phyloP scores from a whole-genome alignment of 2,329 filamentous ascomycete species.

The Colletotrichum agaves region DNA sequence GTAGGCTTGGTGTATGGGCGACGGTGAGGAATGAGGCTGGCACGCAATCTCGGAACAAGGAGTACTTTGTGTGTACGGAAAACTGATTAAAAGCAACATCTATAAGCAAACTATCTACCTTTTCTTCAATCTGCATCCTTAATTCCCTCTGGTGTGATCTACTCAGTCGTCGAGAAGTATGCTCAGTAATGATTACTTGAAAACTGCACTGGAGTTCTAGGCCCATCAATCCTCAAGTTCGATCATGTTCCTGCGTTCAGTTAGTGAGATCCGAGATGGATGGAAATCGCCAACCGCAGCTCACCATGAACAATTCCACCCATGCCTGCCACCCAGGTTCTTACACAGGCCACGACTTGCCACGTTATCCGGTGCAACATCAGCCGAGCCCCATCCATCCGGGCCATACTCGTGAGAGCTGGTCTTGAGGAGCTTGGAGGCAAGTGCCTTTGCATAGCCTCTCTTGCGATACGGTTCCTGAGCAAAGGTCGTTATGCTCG shows the following conservation, averaged over 20 bases:
- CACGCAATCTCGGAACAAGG: background rate
- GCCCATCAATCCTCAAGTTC: too few species aligned
- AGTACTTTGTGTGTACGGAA: background rate
- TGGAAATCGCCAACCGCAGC: constrained; percentile 43
- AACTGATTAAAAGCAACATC: background rate
- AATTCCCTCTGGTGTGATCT: too few species aligned
- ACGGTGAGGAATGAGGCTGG: background rate
- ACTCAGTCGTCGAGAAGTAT: too few species aligned
- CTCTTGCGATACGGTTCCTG: constrained; percentile 66
- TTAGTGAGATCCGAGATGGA: too few species aligned
- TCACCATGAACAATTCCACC: constrained; percentile 71
- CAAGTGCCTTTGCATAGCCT: constrained; percentile 72
- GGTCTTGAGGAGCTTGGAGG: constrained; percentile 66
- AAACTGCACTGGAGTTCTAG: too few species aligned
- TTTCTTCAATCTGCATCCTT: too few species aligned
- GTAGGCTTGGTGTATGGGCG: background rate
- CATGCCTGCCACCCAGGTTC: constrained; percentile 66
- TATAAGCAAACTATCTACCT: background rate
- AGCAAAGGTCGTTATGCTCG: too few species aligned
- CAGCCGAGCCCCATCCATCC: constrained; percentile 68
- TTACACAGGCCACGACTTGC: constrained; percentile 71
- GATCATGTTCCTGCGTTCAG: too few species aligned
- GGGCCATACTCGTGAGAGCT: constrained; percentile 56
- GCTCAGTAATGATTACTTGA: too few species aligned
- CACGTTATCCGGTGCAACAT: constrained; percentile 70